Evolutionary conservation across 176 grass and related monocot species (phyloP).

Genomic region (Olyra latifolia): DNA sequence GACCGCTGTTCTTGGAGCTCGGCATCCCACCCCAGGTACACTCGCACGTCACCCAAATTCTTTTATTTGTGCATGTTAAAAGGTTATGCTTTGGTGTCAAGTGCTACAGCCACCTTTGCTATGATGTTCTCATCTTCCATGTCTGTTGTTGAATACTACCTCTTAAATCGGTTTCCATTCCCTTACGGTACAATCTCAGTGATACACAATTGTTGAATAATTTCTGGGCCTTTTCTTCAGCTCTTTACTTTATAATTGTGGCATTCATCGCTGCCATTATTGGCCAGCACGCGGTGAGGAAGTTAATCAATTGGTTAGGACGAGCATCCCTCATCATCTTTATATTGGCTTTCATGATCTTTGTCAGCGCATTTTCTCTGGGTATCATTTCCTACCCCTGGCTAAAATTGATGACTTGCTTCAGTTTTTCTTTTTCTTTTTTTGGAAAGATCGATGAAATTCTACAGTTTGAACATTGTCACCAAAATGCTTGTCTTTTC

Average conservation of each 20-base stretch:
- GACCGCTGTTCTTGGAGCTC: constrained; percentile 88
- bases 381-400: constrained; percentile 38
- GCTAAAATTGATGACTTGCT: not conserved
- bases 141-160: constrained; percentile 63
- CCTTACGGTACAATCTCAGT: constrained; percentile 54
- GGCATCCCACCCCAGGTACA: constrained; percentile 88
- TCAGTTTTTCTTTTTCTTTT: too few species aligned
- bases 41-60: not conserved
- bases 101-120: too few species aligned
- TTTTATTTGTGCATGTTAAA: not conserved
- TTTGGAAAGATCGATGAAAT: not conserved
- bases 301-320: constrained; percentile 66
- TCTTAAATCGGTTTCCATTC: constrained; percentile 80
- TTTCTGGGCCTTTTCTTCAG: constrained; percentile 40
- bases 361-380: constrained; percentile 79
- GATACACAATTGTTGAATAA: constrained; percentile 16
- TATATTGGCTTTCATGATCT: constrained; percentile 84
- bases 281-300: constrained; percentile 76
- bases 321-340: constrained; percentile 93
- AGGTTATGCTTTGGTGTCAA: not conserved
- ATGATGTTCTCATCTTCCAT: too few species aligned
- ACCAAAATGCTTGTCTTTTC: not conserved
- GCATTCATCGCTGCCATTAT: constrained; percentile 69
- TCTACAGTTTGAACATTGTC: not conserved
- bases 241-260: constrained; percentile 56